Evolutionary conservation across 2,329 filamentous ascomycete genomes (phyloP).

Genomic region (Periconia digitata): DNA sequence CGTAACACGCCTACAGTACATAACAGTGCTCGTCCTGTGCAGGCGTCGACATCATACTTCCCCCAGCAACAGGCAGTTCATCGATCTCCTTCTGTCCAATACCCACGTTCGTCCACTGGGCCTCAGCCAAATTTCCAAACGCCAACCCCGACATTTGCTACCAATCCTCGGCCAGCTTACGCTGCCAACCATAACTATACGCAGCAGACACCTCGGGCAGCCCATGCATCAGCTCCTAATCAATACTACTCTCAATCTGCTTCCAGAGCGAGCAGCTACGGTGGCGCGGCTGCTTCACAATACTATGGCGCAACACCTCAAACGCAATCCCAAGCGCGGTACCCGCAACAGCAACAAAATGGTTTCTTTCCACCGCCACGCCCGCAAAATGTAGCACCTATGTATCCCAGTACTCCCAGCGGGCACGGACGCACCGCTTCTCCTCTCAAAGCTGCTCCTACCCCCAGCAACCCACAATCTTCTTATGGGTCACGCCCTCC

Average conservation of each 20-base stretch:
- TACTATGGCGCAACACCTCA: slow-evolving; percentile 39
- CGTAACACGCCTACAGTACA: slow-evolving; percentile 31
- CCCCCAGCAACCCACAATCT: slow-evolving; percentile 17
- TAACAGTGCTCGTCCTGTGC: slow-evolving; percentile 31
- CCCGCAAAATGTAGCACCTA: slow-evolving; percentile 35
- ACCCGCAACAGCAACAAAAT: slow-evolving; percentile 30
- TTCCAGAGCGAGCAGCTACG: slow-evolving; percentile 29
- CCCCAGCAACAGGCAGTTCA: slow-evolving; percentile 38
- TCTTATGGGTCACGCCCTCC: slow-evolving; percentile 29
- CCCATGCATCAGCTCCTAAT: slow-evolving; percentile 24
- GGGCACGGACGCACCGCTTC: slow-evolving; percentile 36
- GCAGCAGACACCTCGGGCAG: slow-evolving; percentile 35
- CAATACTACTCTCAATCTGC: slow-evolving; percentile 34
- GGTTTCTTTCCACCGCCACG: slow-evolving; percentile 40
- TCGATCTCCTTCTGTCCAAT: slow-evolving; percentile 38
- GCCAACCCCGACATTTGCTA: slow-evolving; percentile 29
- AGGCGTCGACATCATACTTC: slow-evolving; percentile 31
- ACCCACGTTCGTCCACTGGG: slow-evolving; percentile 37
- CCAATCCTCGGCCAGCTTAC: slow-evolving; percentile 29
- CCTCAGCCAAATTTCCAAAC: slow-evolving; percentile 32
- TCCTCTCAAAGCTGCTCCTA: slow-evolving; percentile 37
- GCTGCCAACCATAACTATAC: slow-evolving; percentile 29
- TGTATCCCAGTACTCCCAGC: slow-evolving; percentile 32
- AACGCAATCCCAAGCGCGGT: slow-evolving; percentile 34
- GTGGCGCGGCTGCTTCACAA: slow-evolving; percentile 29